These are phyloP conservation scores for Eucalyptus sideroxylon DNA, from an alignment of 345 rosid species.

Conservation along the genomic window DNA sequence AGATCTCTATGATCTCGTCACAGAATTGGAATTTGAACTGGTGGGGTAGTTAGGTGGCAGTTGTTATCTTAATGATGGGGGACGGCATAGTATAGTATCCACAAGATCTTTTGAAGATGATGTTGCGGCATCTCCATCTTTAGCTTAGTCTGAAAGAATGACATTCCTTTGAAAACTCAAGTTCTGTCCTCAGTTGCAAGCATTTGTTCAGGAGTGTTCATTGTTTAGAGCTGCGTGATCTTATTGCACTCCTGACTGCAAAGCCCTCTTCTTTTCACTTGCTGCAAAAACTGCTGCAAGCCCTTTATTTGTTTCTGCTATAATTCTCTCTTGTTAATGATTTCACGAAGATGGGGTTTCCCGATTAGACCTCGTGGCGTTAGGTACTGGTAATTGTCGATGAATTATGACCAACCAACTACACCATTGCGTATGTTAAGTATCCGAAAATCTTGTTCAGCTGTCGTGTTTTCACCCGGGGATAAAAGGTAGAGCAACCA, in stretches of 20 bases:
- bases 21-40: neutral
- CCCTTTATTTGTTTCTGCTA: neutral
- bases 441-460: neutral
- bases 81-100: neutral
- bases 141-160: neutral
- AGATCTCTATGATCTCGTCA: neutral
- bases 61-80: neutral
- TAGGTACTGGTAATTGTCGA: neutral
- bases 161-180: neutral
- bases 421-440: neutral
- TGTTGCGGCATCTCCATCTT: neutral
- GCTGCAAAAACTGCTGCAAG: neutral
- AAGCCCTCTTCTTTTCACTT: neutral
- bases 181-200: neutral
- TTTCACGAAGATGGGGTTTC: neutral
- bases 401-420: neutral
- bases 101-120: neutral
- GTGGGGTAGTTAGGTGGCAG: neutral
- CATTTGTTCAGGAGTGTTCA: neutral
- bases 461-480: neutral
- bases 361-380: fast-evolving
- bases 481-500: neutral
- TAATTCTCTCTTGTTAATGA: neutral
- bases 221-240: neutral
- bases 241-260: neutral